Base-by-base conservation (phyloP, 169 alveolate genomes). In the Plasmodium adleri region DNA sequence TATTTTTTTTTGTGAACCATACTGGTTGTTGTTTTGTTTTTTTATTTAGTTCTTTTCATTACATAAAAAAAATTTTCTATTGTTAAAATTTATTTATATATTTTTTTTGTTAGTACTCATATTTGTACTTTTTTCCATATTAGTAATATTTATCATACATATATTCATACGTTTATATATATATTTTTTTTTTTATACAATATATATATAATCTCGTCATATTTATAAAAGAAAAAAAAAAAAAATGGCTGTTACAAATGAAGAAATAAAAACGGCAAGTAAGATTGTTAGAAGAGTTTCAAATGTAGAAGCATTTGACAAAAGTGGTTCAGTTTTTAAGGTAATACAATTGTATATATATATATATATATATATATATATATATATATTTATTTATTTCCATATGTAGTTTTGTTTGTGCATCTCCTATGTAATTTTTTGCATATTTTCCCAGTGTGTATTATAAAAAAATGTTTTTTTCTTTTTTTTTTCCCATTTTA, bases 171-270 rank as follows among this genome's bases (percentile, higher is more conserved):
- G 22, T 62, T 50, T 9, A 52, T 67, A 22, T 74, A 63, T 76
- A 58, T 78, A 13, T 50, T 52, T 20, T 22, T 5, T 76, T 32
- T 49, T 66, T 9, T 78, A n/a, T 39, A 39, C 9, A 5, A 39
- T 39, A 39, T 39, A 39, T 39, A 39, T 71, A 22, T 22, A 62
- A 22, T 3, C 28, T 54, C 64, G 26, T 13, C 60, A 47, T 43
- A 10, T 39, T 39, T 39, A 26, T 26, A 2, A 39, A 5, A 39
- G 1, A 39, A 39, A 39, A 39, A 39, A 39, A 32, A 20, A 74
- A 67, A 78, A 78, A 78, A 78, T 78, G 89, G 78, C 89, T 50
- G 67, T 78, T 70, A 78, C 89, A 66, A 78, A 66, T 78, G 91
- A 83, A 52, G 91, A 83, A 62, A 39, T 83, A 15, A 83, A 83